phyloP scores from a whole-genome alignment of 805 yeast species.

The Metschnikowia noctiluminum region DNA sequence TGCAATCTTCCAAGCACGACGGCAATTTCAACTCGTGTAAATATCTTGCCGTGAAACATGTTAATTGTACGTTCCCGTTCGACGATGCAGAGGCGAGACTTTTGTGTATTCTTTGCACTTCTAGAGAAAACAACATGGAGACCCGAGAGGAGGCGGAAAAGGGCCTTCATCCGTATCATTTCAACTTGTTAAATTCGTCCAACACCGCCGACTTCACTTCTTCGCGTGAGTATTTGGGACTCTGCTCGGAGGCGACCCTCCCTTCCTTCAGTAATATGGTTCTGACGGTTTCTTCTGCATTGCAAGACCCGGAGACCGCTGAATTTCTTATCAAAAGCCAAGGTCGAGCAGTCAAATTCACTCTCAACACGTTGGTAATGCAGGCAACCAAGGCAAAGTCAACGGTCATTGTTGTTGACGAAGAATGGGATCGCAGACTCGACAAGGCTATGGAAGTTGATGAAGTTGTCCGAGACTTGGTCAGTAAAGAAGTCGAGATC shows the following conservation, averaged over 20 bases:
- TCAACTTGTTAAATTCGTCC: slow-evolving; percentile 47
- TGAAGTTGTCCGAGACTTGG: slow-evolving; percentile 38
- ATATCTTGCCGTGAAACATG: slow-evolving; percentile 61
- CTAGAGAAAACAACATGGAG: slow-evolving; percentile 58
- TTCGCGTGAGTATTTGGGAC: slow-evolving; percentile 44
- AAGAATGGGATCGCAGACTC: slow-evolving; percentile 67
- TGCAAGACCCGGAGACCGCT: slow-evolving; percentile 18
- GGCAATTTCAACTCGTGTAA: slow-evolving; percentile 39
- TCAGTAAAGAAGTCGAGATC: slow-evolving; percentile 21
- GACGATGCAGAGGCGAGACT: slow-evolving; percentile 63
- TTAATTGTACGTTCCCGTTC: slow-evolving; percentile 64
- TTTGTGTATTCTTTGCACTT: slow-evolving; percentile 63
- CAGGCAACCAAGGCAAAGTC: slow-evolving; percentile 50
- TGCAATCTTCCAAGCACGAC: slow-evolving; percentile 16
- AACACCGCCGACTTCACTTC: slow-evolving; percentile 40
- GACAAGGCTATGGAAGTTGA: slow-evolving; percentile 70
- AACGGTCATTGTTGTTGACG: slow-evolving; percentile 64
- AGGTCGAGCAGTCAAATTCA: slow-evolving; percentile 48
- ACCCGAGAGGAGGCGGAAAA: slow-evolving; percentile 73
- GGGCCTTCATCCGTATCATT: slow-evolving; percentile 86
- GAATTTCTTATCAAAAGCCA: slow-evolving; percentile 26
- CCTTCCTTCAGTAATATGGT: slow-evolving; percentile 52
- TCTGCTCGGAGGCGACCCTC: slow-evolving; percentile 39
- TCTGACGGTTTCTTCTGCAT: slow-evolving; percentile 12
- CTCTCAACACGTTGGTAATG: slow-evolving; percentile 60